Percentiles rank a stretch among this genome's conserved stretches.
Conservation (phyloP, 1,284 basidiomycete genomes). For the Fomitopsis pinicola region DNA sequence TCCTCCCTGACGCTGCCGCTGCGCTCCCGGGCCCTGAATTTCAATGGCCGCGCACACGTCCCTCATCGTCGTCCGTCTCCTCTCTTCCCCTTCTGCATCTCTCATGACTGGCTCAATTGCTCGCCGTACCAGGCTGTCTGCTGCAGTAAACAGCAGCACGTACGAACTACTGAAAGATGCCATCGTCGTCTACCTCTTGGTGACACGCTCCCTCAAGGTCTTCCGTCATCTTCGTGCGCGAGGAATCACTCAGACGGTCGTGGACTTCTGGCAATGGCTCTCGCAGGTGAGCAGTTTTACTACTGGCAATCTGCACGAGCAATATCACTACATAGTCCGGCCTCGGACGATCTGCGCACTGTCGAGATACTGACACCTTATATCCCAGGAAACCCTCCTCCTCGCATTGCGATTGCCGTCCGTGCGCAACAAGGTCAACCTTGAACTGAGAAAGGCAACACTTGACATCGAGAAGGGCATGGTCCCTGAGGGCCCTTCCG, state of each 20-base stretch:
- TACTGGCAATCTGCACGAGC: background rate
- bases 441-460: constrained; percentile 67
- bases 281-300: constrained; percentile 38
- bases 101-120: background rate
- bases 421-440: constrained; percentile 60
- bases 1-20: too few relatives aligned
- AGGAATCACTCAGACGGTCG: constrained; percentile 49
- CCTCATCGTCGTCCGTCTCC: too few relatives aligned
- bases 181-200: constrained; percentile 60
- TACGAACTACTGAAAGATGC: constrained; percentile 54
- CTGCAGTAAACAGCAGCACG: constrained; percentile 12
- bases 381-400: constrained; percentile 51
- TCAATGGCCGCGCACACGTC: too few relatives aligned
- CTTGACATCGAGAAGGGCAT: constrained; percentile 67
- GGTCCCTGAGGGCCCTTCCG: constrained; percentile 54
- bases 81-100: too few relatives aligned
- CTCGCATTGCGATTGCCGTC: constrained; percentile 68
- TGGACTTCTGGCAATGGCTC: constrained; percentile 54
- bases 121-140: background rate
- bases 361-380: background rate
- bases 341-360: background rate
- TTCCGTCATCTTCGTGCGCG: constrained; percentile 75
- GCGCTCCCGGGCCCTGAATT: too few relatives aligned
- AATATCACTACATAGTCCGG: background rate
- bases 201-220: constrained; percentile 45